A percentile compares a stretch with the other conserved stretches of the same genome.
Evolutionary conservation across 352 stramenopile genomes (phyloP).

Genomic region (Peronospora destructor): DNA sequence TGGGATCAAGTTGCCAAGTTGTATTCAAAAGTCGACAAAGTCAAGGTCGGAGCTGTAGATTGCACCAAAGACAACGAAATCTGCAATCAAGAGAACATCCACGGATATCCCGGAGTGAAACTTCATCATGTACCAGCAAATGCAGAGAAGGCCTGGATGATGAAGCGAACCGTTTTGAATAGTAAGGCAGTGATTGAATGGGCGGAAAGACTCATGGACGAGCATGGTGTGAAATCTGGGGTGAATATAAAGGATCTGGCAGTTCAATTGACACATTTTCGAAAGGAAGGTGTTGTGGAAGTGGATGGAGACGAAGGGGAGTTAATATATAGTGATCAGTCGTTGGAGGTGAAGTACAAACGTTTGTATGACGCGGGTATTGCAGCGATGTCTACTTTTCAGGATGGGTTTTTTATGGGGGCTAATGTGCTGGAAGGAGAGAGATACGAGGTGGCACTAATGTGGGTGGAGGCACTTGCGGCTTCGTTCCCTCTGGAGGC

Average conservation of each 20-base stretch:
- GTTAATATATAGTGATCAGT: slow-evolving; percentile 33
- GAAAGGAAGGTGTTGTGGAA: slow-evolving; percentile 32
- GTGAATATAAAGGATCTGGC: slow-evolving; percentile 44
- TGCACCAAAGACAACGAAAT: slow-evolving; percentile 53
- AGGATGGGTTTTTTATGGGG: slow-evolving; percentile 72
- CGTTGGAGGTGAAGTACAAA: slow-evolving; percentile 57
- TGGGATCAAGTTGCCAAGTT: slow-evolving; percentile 66
- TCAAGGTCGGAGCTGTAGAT: slow-evolving; percentile 72
- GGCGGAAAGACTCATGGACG: slow-evolving; percentile 49
- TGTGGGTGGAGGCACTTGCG: slow-evolving; percentile 56
- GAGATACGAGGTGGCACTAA: slow-evolving; percentile 51
- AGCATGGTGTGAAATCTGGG: slow-evolving; percentile 44
- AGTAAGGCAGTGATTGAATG: slow-evolving; percentile 52
- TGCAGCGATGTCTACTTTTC: slow-evolving; percentile 57
- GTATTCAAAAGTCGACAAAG: slow-evolving; percentile 43
- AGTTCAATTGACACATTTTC: slow-evolving; percentile 41
- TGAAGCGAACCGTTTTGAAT: slow-evolving; percentile 23
- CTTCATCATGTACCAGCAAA: slow-evolving; percentile 58
- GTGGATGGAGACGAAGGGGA: slow-evolving; percentile 11
- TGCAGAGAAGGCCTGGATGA: slow-evolving; percentile 23
- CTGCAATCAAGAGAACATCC: slow-evolving; percentile 57
- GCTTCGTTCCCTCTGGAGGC: slow-evolving; percentile 56
- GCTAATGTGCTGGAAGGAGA: slow-evolving; percentile 50
- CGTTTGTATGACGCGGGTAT: slow-evolving; percentile 61
- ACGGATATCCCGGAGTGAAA: slow-evolving; percentile 59